These are phyloP conservation scores for Lepraria neglecta DNA, from an alignment of 495 filamentous ascomycete genomes.

Conservation along the genomic window DNA sequence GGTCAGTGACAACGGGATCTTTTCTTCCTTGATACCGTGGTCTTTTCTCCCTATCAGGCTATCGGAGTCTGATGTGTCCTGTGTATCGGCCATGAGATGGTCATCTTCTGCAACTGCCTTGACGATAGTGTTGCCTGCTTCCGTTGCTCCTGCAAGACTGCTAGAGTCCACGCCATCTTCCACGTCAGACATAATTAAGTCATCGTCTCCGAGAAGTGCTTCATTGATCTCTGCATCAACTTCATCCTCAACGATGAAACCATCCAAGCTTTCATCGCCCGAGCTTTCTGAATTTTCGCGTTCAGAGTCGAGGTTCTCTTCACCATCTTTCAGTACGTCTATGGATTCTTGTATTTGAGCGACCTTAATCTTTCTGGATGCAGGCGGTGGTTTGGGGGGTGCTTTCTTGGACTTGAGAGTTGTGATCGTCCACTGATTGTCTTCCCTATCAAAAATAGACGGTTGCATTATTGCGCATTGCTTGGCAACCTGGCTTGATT, in stretches of 20 bases:
- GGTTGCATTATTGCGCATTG: constrained; percentile 52
- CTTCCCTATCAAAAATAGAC: constrained; percentile 54
- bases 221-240: constrained; percentile 20
- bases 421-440: constrained; percentile 47
- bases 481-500: constrained; percentile 39
- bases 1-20: constrained; percentile 14
- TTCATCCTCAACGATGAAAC: constrained; percentile 41
- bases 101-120: neutral
- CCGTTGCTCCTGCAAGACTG: neutral
- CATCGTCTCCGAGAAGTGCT: constrained; percentile 22
- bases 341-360: constrained; percentile 23
- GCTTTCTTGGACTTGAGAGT: constrained; percentile 44
- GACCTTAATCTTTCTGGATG: constrained; percentile 28
- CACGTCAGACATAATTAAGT: constrained; percentile 30
- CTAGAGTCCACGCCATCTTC: constrained; percentile 24
- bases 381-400: constrained; percentile 42
- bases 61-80: neutral
- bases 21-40: neutral
- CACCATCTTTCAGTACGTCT: constrained; percentile 35
- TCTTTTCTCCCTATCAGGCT: neutral
- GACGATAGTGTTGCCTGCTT: neutral
- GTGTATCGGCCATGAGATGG: neutral
- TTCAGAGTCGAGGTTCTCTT: constrained; percentile 32
- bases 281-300: constrained; percentile 30
- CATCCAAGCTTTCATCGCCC: constrained; percentile 37